A percentile compares a stretch with the other conserved stretches of the same genome.
These are phyloP conservation scores for Claviceps sp. DNA, from an alignment of 2,329 filamentous ascomycete species.

Conservation along the genomic window DNA sequence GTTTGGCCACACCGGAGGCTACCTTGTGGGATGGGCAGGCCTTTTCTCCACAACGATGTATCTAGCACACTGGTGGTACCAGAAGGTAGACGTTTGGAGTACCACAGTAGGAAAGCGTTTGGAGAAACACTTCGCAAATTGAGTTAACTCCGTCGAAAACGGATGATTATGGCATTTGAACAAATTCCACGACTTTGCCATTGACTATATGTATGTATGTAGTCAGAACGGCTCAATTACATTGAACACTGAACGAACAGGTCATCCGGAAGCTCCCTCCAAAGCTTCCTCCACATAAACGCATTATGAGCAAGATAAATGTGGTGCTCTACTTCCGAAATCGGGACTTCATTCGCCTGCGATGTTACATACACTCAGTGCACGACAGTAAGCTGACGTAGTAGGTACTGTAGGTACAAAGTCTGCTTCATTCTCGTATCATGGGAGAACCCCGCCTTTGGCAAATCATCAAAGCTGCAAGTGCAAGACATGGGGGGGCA, in stretches of 20 bases:
- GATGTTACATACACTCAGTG: too few relatives aligned
- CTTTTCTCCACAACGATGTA: constrained; percentile 20
- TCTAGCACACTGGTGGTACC: constrained; percentile 22
- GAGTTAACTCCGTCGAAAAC: not conserved
- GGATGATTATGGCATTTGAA: not conserved
- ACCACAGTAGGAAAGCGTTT: constrained; percentile 22
- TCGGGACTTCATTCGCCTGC: too few relatives aligned
- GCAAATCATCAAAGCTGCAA: not conserved
- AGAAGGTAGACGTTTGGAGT: constrained; percentile 24
- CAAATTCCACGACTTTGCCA: not conserved
- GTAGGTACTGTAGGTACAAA: not conserved
- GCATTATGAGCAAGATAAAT: too few relatives aligned
- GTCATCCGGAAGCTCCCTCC: too few relatives aligned
- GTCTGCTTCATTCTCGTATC: not conserved
- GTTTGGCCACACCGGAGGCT: constrained; percentile 18
- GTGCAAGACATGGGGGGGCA: not conserved
- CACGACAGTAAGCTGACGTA: too few relatives aligned
- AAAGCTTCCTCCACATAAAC: too few relatives aligned
- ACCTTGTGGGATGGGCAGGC: constrained; percentile 19
- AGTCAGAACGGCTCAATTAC: not conserved
- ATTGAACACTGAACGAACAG: too few relatives aligned
- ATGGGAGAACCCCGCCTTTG: not conserved
- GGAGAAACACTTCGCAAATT: constrained; percentile 11
- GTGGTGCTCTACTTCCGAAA: too few relatives aligned
- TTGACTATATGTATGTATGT: not conserved